Evolutionary conservation across 371 early-diverging fungal genomes (phyloP).

Genomic region (Rhizopus stolonifer): DNA sequence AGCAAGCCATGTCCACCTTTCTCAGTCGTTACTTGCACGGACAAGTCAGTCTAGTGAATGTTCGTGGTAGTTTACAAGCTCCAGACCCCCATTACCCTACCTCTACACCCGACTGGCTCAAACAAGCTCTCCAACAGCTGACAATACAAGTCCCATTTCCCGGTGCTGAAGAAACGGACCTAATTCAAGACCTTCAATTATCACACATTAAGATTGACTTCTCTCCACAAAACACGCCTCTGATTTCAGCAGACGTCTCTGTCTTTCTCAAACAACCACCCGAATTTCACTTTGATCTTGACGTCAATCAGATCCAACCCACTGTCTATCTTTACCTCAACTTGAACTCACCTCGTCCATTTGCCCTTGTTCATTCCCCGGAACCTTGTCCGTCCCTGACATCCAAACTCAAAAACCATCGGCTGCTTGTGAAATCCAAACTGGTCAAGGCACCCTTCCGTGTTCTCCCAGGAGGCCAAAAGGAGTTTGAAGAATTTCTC

Average conservation of each 20-base stretch:
- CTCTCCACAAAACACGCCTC: constrained; percentile 16
- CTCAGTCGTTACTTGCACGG: constrained; percentile 44
- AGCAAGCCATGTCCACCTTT: constrained; percentile 32
- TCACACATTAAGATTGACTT: constrained; percentile 44
- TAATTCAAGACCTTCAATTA: constrained; percentile 39
- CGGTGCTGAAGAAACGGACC: constrained; percentile 39
- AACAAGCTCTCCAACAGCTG: constrained; percentile 32
- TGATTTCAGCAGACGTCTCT: constrained; percentile 41
- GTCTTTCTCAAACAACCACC: constrained; percentile 37
- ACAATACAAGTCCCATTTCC: constrained; percentile 44
- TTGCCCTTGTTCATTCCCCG: constrained; percentile 33
- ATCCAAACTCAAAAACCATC: constrained; percentile 5
- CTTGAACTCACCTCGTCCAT: constrained; percentile 28
- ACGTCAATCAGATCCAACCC: constrained; percentile 40
- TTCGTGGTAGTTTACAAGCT: constrained; percentile 37
- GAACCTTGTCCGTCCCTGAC: constrained; percentile 37
- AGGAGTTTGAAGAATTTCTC: constrained; percentile 40
- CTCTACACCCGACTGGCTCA: constrained; percentile 42
- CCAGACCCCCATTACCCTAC: constrained; percentile 26
- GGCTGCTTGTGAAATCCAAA: constrained; percentile 25
- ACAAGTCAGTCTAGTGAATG: constrained; percentile 29
- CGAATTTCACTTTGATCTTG: constrained; percentile 45
- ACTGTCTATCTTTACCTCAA: constrained; percentile 36
- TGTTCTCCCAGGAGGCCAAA: constrained; percentile 39
- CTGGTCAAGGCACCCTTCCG: constrained; percentile 38